Percentiles rank a stretch among this genome's conserved stretches.
phyloP scores from a whole-genome alignment of 2,329 filamentous ascomycete species.

The Cadophora malorum region DNA sequence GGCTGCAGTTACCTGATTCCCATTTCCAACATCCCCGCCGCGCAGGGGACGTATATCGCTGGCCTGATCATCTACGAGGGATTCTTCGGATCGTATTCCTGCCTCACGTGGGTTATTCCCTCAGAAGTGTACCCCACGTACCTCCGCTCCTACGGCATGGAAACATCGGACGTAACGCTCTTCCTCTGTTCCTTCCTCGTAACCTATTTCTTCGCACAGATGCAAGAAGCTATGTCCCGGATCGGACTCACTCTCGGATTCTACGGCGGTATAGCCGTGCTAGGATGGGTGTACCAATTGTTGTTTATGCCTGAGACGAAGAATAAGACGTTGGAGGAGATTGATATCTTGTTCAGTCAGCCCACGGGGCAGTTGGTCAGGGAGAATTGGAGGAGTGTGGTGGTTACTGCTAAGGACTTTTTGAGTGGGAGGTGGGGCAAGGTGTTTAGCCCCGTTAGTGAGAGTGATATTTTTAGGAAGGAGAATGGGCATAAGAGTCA shows the following conservation, averaged over 20 bases:
- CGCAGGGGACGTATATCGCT: constrained; percentile 67
- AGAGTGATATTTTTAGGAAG: constrained; percentile 42
- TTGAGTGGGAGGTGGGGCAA: constrained; percentile 40
- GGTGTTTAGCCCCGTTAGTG: constrained; percentile 41
- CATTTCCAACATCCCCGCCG: constrained; percentile 53
- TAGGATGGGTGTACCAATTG: constrained; percentile 76
- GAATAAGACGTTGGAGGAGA: constrained; percentile 70
- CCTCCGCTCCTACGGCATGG: constrained; percentile 76
- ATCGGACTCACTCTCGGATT: constrained; percentile 74
- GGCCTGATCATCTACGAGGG: constrained; percentile 73
- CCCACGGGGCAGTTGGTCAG: constrained; percentile 68
- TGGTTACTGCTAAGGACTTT: constrained; percentile 41
- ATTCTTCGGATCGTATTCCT: constrained; percentile 72
- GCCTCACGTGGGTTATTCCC: constrained; percentile 70
- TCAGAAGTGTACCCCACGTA: constrained; percentile 77
- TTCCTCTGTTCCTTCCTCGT: constrained; percentile 77
- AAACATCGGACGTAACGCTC: constrained; percentile 68
- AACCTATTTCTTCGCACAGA: constrained; percentile 76
- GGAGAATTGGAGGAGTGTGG: constrained; percentile 57
- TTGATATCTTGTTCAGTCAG: constrained; percentile 69
- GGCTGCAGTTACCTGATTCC: constrained; percentile 66
- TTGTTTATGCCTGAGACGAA: constrained; percentile 81
- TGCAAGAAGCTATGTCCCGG: constrained; percentile 70
- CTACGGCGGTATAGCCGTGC: constrained; percentile 74
- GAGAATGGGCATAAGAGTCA: constrained; percentile 39